Conservation (phyloP, 208 protist genomes). For the Trypanosoma avium region DNA sequence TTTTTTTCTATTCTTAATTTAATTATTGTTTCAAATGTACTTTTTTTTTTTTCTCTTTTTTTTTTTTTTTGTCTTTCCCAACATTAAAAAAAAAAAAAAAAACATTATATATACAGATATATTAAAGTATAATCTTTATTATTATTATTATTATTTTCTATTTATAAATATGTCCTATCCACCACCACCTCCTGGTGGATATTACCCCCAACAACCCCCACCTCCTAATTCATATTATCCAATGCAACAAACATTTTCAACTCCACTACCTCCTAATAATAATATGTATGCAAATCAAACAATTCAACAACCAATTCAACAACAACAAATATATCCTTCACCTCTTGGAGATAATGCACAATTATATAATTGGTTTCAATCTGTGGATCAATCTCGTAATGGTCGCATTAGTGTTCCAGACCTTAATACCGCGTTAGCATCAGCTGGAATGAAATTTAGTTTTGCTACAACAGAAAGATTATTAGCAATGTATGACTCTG, state of each 20-base stretch:
- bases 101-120: constrained; percentile 12
- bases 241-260: background rate
- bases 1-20: background rate
- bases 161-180: too few species aligned
- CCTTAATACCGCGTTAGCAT: constrained; percentile 71
- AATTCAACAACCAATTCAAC: constrained; percentile 19
- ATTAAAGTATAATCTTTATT: background rate
- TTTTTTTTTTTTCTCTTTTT: background rate
- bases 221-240: too few species aligned
- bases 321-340: constrained; percentile 17
- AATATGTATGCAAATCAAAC: too few species aligned
- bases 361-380: too few species aligned
- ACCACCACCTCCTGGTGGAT: too few species aligned
- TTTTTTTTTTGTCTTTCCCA: background rate
- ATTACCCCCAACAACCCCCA: too few species aligned
- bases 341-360: constrained; percentile 49
- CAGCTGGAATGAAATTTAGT: constrained; percentile 61
- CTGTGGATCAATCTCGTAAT: constrained; percentile 68
- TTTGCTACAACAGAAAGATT: constrained; percentile 74
- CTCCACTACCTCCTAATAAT: too few species aligned
- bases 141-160: constrained; percentile 16
- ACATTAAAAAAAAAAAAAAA: too few species aligned
- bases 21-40: background rate
- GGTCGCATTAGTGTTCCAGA: constrained; percentile 74
- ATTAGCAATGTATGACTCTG: constrained; percentile 80